A percentile compares a stretch with the other conserved stretches of the same genome.
Evolutionary conservation across 2,329 filamentous ascomycete species (phyloP).

Genomic region (Stagonosporopsis tanaceti): DNA sequence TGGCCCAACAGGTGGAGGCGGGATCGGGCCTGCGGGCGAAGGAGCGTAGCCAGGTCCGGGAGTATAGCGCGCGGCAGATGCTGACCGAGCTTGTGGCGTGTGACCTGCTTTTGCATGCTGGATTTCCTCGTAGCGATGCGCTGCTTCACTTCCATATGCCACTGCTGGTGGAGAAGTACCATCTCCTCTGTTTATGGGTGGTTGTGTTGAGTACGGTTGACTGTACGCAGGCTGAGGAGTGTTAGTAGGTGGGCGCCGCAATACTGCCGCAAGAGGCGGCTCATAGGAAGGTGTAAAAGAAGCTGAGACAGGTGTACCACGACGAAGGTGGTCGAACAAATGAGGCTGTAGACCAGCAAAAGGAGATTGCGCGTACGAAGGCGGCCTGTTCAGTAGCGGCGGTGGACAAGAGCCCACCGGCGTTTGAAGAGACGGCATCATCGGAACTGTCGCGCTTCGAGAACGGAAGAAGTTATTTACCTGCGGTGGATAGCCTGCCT

Average conservation of each 20-base stretch:
- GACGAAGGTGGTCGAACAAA: slow-evolving; percentile 31
- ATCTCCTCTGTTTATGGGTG: slow-evolving; percentile 4
- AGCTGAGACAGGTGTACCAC: slow-evolving; percentile 41
- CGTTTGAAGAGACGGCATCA: slow-evolving; percentile 31
- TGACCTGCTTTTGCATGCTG: slow-evolving; percentile 17
- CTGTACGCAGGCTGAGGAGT: slow-evolving; percentile 36
- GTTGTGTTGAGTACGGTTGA: slow-evolving; percentile 18
- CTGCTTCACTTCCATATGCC: slow-evolving; percentile 18
- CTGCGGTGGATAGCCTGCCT: slow-evolving; percentile 45
- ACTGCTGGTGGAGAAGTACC: slow-evolving; percentile 16
- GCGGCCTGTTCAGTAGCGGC: slow-evolving; percentile 31
- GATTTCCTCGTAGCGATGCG: slow-evolving; percentile 15
- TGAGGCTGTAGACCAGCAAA: slow-evolving; percentile 26
- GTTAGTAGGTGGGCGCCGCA: slow-evolving; percentile 45
- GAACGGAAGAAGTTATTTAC: slow-evolving; percentile 47
- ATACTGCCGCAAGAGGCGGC: slow-evolving; percentile 46
- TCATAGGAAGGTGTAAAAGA: slow-evolving; percentile 47
- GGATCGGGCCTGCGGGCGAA: slow-evolving; percentile 35
- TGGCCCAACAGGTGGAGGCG: slow-evolving; percentile 35
- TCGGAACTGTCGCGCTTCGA: slow-evolving; percentile 39
- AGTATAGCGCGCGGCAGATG: slow-evolving; percentile 41
- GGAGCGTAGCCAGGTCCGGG: slow-evolving; percentile 44
- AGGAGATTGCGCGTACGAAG: slow-evolving; percentile 28
- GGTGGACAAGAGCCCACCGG: slow-evolving; percentile 33
- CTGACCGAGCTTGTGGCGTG: slow-evolving; percentile 22